Evolutionary conservation across 305 asterid genomes (phyloP), one percentile per base, ranked within the genome.

Genomic region (Ilex paraguariensis): DNA sequence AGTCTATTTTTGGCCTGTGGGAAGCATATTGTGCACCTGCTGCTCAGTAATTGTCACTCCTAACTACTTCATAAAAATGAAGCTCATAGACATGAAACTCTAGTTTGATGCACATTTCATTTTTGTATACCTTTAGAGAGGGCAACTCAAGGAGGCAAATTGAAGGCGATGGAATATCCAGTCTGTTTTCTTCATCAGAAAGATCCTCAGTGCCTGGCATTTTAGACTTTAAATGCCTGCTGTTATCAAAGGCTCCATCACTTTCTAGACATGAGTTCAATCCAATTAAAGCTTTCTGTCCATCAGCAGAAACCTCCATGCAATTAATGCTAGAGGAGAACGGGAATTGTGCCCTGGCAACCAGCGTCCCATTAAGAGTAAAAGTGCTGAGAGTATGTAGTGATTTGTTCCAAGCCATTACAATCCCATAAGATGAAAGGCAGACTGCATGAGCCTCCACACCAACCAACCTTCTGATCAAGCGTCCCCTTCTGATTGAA

Each of bases 241-340:
- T 69, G 61, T 57, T 60, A 60, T 70, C 81, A 59, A 74, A 70
- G 55, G 67, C 74, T 61, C 79, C 73, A 62, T 83, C 88, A 67
- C 73, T 83, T 64, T 84, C 88, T 65, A 61, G 55, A 60, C 86
- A 84, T 36, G 82, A 83, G 77, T 88, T 94, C 52, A 94, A 68
- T 64, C 95, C 99, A 60, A 94, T 80, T 78, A 94, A 77, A 68
- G 89, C 95, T 75, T 74, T 80, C 61, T 58, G 78, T 33, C 99
- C 96, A 77, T 94, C 97, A 30, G 72, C 69, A 76, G 98, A 88
- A 72, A 88, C 84, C 83, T 94, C 95, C 68, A 94, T 83, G 83
- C 98, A 88, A 79, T 88, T 79, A 67, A 94, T 52, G 71, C 69
- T 77, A 5, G 95, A 83, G 36, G 83, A 75, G 56, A 62, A 53